Conservation (phyloP, 2,329 filamentous ascomycete species). For the Herpotrichia juniperi region DNA sequence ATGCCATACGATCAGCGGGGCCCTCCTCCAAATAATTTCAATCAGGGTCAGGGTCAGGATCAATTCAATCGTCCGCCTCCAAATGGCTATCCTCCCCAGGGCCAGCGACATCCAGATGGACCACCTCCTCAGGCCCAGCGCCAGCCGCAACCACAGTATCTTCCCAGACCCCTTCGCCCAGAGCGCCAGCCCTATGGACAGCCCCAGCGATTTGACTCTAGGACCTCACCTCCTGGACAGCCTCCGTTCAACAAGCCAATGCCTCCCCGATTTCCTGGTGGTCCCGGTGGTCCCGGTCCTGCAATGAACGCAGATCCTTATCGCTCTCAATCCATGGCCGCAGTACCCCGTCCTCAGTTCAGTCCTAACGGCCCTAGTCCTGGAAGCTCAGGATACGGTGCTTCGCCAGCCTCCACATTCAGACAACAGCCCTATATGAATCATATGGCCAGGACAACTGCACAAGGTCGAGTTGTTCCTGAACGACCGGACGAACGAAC, state of each 20-base stretch:
- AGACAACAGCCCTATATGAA: conserved; percentile 77
- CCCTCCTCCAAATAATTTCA: conserved; percentile 21
- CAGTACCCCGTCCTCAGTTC: conserved; percentile 73
- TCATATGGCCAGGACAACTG: conserved; percentile 77
- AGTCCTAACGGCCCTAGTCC: conserved; percentile 56
- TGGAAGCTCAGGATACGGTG: conserved; percentile 42
- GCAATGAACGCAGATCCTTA: conserved; percentile 85
- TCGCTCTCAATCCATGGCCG: conserved; percentile 91
- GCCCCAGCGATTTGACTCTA: conserved; percentile 72
- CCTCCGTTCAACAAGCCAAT: conserved; percentile 61
- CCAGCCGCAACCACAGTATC: conserved; percentile 60
- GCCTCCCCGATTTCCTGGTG: conserved; percentile 60
- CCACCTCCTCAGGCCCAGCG: conserved; percentile 38
- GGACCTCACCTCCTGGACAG: conserved; percentile 56
- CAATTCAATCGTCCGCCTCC: conserved; percentile 38
- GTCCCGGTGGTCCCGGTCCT: conserved; percentile 61
- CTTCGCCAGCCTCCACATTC: conserved; percentile 74
- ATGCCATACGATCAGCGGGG: conserved; percentile 35
- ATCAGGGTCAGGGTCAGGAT: conserved; percentile 31
- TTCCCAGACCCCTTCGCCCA: conserved; percentile 65
- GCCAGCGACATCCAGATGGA: conserved; percentile 43
- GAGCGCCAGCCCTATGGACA: conserved; percentile 74
- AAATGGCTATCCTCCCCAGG: conserved; percentile 46
- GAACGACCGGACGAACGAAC: conserved; percentile 90
- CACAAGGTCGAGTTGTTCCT: conserved; percentile 88